Evolutionary conservation across 2,329 filamentous ascomycete species (phyloP), one percentile per base, ranked within the genome.

Genomic region (Sclerotiophoma versabilis): DNA sequence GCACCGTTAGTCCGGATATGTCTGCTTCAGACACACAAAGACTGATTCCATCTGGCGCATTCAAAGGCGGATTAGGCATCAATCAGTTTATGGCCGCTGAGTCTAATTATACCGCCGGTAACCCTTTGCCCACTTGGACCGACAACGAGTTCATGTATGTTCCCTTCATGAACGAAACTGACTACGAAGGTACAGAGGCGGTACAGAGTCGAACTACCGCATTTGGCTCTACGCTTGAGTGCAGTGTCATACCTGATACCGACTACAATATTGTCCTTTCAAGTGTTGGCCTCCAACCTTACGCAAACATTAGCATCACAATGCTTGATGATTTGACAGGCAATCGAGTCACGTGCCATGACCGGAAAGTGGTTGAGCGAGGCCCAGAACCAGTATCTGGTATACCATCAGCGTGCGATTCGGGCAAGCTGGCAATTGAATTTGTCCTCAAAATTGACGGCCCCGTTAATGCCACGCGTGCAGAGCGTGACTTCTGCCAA

Each of bases 111-210:
- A 79, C 77, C 0, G 58, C 65, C 0, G 71, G 73, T 0, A 83
- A 80, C 0, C 58, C 73, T 0, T 65, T 86, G 0, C 80, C 83
- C 0, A 62, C 81, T 0, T 87, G 85, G 84, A 75, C 79, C 0
- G 77, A 81, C 1, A 22, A 67, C 0, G 59, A 74, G 0, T 76
- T 74, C 11, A 80, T 77, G 9, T 87, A 85, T 37, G 53, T 84
- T 0, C 81, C 82, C 0, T 76, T 83, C 32, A 56, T 68, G 39
- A 20, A 25, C 1, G 38, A 34, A 5, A 17, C 32, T n/a, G 15
- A 10, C 32, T 19, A 34, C 32, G 19, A 34, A 4, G n/a, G 14
- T 5, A 9, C 15, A 9, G 5, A 34, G 19, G 32, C n/a, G 19
- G 10, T 34, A 34, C 32, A 19, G 10, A 15, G 10, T 3, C 32